These are phyloP conservation scores for Apiospora malaysiana DNA, from an alignment of 2,329 filamentous ascomycete genomes.

Conservation along the genomic window DNA sequence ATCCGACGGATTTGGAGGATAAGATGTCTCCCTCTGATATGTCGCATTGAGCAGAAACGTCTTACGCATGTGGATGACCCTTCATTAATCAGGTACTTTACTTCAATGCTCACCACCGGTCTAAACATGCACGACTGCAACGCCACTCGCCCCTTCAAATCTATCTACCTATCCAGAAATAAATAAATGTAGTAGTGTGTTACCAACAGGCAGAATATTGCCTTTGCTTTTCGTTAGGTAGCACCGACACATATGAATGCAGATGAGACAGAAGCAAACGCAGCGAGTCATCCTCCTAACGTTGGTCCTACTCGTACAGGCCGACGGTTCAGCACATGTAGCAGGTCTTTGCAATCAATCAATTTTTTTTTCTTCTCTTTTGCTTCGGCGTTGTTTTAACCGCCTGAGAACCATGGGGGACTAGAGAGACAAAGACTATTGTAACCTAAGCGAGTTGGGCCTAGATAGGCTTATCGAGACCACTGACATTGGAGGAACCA, in stretches of 20 bases:
- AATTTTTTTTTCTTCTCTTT: background rate
- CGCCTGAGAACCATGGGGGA: background rate
- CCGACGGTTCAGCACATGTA: background rate
- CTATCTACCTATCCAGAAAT: background rate
- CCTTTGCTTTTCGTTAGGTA: background rate
- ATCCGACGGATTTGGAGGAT: background rate
- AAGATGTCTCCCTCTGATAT: background rate
- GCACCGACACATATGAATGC: background rate
- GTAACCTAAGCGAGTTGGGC: background rate
- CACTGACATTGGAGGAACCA: slow-evolving; percentile 6
- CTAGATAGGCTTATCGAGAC: slow-evolving; percentile 7
- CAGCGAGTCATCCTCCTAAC: background rate
- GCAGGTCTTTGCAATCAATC: background rate
- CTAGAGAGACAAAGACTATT: too few relatives aligned
- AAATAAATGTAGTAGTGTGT: too few relatives aligned
- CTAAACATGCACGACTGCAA: background rate
- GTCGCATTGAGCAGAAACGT: background rate
- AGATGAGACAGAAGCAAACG: background rate
- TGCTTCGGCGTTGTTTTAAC: background rate
- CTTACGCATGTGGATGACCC: background rate
- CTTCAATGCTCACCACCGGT: background rate
- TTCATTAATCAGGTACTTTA: background rate
- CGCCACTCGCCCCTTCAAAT: slow-evolving; percentile 10
- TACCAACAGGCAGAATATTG: background rate
- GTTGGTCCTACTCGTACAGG: background rate